Conservation (phyloP, 441 rosid genomes). For the Omphalea diandra region DNA sequence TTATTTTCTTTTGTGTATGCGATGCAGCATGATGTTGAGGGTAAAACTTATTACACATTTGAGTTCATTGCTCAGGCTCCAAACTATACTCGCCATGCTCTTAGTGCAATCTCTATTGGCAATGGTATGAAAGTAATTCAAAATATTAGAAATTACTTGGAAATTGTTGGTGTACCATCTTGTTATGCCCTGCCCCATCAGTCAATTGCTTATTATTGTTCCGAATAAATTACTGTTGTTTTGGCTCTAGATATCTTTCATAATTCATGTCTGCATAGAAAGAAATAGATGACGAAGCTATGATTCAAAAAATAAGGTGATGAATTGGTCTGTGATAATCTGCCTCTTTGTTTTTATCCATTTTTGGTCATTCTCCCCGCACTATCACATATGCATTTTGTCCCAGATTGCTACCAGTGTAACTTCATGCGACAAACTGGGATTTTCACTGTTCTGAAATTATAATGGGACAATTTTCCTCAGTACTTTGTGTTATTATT, state of each 20-base stretch:
- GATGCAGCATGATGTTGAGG: constrained; percentile 70
- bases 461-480: neutral
- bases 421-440: neutral
- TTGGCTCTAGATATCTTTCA: neutral
- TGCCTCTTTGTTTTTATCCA: neutral
- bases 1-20: constrained; percentile 19
- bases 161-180: neutral
- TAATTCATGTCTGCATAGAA: too few relatives aligned
- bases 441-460: neutral
- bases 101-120: constrained; percentile 60
- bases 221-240: neutral
- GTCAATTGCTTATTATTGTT: neutral
- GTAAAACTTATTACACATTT: constrained; percentile 66
- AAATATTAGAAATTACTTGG: neutral
- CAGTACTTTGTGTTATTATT: too few relatives aligned
- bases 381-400: neutral
- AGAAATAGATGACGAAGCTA: neutral
- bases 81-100: constrained; percentile 85
- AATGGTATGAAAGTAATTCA: constrained; percentile 48
- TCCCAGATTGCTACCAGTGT: neutral
- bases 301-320: neutral
- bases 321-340: neutral
- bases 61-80: constrained; percentile 85
- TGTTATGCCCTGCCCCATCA: neutral
- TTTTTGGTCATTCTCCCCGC: neutral